phyloP scores from a whole-genome alignment of 2,329 filamentous ascomycete genomes.

The Epichloe aotearoae region DNA sequence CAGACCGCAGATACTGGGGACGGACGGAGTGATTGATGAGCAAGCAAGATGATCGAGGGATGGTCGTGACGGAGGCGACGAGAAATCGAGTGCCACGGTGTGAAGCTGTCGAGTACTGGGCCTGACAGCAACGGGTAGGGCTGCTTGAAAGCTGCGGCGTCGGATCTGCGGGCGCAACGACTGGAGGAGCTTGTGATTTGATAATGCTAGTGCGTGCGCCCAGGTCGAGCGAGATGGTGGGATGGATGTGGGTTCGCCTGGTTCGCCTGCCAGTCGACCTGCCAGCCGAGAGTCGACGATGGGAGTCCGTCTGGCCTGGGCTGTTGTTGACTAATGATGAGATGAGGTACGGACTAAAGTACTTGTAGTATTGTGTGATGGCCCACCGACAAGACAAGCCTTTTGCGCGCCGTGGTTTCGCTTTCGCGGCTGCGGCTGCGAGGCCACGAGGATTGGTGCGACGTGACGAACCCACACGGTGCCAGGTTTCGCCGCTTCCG shows the following conservation, averaged over 20 bases:
- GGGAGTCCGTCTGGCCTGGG: background rate
- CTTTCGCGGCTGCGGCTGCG: background rate
- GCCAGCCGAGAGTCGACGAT: too few species aligned
- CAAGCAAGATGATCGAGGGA: background rate
- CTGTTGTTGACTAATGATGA: too few species aligned
- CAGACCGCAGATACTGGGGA: background rate
- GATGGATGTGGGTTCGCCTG: background rate
- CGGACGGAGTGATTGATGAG: background rate
- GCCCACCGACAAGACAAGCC: too few species aligned
- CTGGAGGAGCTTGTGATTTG: background rate
- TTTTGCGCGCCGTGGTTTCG: background rate
- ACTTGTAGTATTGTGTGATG: too few species aligned
- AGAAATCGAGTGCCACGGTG: background rate
- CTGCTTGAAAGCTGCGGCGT: background rate
- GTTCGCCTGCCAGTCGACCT: background rate
- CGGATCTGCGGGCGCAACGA: background rate
- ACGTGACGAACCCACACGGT: background rate
- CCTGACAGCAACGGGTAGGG: background rate
- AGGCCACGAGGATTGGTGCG: background rate
- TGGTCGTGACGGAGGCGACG: background rate
- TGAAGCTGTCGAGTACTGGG: background rate
- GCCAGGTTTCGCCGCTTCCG: slow-evolving; percentile 5
- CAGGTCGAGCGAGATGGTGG: background rate
- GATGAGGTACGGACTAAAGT: too few species aligned
- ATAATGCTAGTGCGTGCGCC: slow-evolving; percentile 1